Conservation (phyloP, 2,329 filamentous ascomycete genomes). For the Nemania abortiva region DNA sequence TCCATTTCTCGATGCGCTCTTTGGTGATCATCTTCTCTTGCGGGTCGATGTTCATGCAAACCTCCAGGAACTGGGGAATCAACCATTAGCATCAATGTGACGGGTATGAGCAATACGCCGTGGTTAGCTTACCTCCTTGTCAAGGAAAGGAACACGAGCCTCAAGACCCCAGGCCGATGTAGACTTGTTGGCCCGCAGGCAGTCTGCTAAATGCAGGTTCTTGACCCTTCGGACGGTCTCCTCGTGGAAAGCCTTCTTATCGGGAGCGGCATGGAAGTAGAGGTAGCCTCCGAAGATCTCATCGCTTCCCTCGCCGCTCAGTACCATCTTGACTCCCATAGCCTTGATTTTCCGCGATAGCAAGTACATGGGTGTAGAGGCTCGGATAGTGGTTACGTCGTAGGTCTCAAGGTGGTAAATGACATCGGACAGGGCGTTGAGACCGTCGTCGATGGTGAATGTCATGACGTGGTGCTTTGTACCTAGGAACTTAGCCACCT, state of each 20-base stretch:
- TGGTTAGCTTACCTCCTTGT: conserved; percentile 77
- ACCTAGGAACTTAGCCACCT: conserved; percentile 96
- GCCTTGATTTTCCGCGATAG: conserved; percentile 99
- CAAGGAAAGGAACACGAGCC: conserved; percentile 96
- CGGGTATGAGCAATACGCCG: conserved; percentile 34
- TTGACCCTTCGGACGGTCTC: conserved; percentile 95
- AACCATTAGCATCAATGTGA: background rate
- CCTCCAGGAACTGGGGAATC: conserved; percentile 80
- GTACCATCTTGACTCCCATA: conserved; percentile 99
- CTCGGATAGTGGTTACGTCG: conserved; percentile 98
- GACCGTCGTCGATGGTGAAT: conserved; percentile 96
- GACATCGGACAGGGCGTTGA: conserved; percentile 96
- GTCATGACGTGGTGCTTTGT: conserved; percentile 99
- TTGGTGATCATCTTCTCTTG: conserved; percentile 95
- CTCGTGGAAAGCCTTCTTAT: conserved; percentile 92
- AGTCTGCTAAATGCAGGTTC: conserved; percentile 96
- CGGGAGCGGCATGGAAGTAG: conserved; percentile 95
- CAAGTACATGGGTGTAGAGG: conserved; percentile 98
- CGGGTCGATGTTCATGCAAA: conserved; percentile 93
- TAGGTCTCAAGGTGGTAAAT: conserved; percentile 98
- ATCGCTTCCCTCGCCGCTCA: conserved; percentile 95
- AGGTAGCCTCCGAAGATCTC: conserved; percentile 99
- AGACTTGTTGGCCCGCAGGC: conserved; percentile 98
- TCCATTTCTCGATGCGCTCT: conserved; percentile 95
- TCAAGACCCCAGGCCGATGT: conserved; percentile 98